Base-by-base conservation (phyloP, 208 protist genomes). In the Polymyxa betae region DNA sequence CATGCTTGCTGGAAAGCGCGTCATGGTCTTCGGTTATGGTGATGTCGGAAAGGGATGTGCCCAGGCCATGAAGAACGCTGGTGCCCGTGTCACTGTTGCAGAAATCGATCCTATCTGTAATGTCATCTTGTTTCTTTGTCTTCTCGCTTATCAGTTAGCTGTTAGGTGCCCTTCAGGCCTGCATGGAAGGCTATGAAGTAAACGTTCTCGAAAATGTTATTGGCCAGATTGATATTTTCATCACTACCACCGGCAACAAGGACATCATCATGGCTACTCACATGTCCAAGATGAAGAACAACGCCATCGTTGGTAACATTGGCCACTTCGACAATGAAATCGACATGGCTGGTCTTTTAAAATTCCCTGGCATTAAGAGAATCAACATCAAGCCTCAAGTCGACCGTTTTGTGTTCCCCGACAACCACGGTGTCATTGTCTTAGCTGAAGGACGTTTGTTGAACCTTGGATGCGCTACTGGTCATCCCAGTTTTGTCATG, bases 301-400 rank as follows among this genome's bases (percentile, higher is more conserved):
- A 99, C 94, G 97, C 97, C 89, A 99, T 99, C 93, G 97, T 99
- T 88, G 98, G 92, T 52, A 99, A 99, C 97, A 99, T 99, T 95
- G 98, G 98, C 92, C 98, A 99, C 95, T 99, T 99, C 93, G 98
- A 99, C 96, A 98, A 98, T 92, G 98, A 99, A 96, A 99, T 99
- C 93, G 97, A 99, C 94, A 97, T 99, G 88, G 94, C 93, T 54
- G 97, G 95, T 94, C 95, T 99, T 52, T 93, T 95, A 43, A 94
- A 97, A 92, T 41, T 90, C 40, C 95, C 97, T 92, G 97, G 96
- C 68, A 96, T 97, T 92, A 94, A 95, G 91, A 95, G 96, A 91
- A 95, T 97, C 89, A 98, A 98, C 95, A 98, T 99, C 94, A 99
- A 99, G 96, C 98, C 98, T 88, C 98, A 99, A 95, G 97, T 99